Percentiles rank a stretch among this genome's conserved stretches.
phyloP scores from a whole-genome alignment of 441 rosid genomes.

The Gossypium davidsonii region DNA sequence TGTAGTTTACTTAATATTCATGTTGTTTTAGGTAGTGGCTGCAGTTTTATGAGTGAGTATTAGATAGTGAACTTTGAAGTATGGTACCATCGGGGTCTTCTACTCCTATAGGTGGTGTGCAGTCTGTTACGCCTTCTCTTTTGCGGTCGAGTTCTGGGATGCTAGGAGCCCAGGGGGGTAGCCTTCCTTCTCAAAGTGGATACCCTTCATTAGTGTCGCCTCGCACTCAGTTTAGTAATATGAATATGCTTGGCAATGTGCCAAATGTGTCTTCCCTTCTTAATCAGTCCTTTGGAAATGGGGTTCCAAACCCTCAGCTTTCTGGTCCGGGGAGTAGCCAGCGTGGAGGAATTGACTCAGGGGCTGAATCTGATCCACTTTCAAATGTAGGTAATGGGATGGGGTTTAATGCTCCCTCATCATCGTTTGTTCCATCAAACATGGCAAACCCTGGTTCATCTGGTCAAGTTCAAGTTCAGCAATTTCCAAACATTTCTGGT shows the following conservation, averaged over 20 bases:
- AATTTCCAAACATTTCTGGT: conserved; percentile 48
- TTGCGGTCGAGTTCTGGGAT: conserved; percentile 72
- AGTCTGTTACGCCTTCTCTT: conserved; percentile 62
- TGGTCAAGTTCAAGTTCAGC: conserved; percentile 75
- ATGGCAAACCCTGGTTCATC: conserved; percentile 56
- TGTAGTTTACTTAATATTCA: conserved; percentile 24
- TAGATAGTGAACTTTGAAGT: conserved; percentile 34
- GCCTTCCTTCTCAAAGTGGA: conserved; percentile 61
- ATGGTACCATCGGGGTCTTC: conserved; percentile 89
- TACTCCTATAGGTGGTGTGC: conserved; percentile 70
- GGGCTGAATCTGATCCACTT: conserved; percentile 72
- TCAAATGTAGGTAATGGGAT: conserved; percentile 59
- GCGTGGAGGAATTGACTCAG: conserved; percentile 54
- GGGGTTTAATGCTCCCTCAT: conserved; percentile 51
- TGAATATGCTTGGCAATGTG: conserved; percentile 75
- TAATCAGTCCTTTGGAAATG: conserved; percentile 76
- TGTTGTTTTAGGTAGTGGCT: conserved; percentile 37
- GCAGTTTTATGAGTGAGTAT: conserved; percentile 22
- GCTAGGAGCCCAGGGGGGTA: conserved; percentile 69
- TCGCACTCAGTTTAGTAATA: conserved; percentile 58
- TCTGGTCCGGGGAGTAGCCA: conserved; percentile 51
- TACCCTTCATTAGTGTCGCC: conserved; percentile 69
- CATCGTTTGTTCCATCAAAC: conserved; percentile 50
- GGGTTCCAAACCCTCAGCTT: conserved; percentile 45
- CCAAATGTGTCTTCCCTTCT: conserved; percentile 67